Percentiles rank a stretch among this genome's conserved stretches.
These are phyloP conservation scores for Alnus rubra DNA, from an alignment of 306 rosid genomes.

Conservation along the genomic window DNA sequence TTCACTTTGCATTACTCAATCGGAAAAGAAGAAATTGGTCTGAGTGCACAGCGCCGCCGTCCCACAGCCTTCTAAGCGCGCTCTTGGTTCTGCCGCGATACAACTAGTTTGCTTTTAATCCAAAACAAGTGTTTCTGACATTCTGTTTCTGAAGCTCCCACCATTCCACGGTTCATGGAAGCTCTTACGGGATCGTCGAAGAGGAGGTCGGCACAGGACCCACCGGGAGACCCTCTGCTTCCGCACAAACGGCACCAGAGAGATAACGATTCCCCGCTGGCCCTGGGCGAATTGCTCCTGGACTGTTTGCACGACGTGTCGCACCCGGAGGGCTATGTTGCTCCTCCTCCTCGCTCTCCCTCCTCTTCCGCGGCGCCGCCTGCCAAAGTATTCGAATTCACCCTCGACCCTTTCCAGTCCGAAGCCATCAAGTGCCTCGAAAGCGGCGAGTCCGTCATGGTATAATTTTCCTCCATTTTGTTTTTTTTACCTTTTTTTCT, in stretches of 20 bases:
- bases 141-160: neutral
- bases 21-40: too few species aligned
- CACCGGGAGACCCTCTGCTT: constrained; percentile 5
- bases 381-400: constrained; percentile 76
- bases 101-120: too few species aligned
- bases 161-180: neutral
- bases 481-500: neutral
- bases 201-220: constrained; percentile 47
- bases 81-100: too few species aligned
- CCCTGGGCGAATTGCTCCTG: constrained; percentile 2
- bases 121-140: neutral
- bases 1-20: too few species aligned
- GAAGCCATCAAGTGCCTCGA: constrained; percentile 80
- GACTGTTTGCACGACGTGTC: constrained; percentile 77
- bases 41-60: too few species aligned
- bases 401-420: constrained; percentile 87
- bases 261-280: constrained; percentile 8
- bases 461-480: constrained; percentile 8
- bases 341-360: constrained; percentile 13
- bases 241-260: constrained; percentile 25
- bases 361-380: constrained; percentile 38
- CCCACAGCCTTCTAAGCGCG: too few species aligned
- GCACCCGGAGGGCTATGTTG: constrained; percentile 64
- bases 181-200: constrained; percentile 45
- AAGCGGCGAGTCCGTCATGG: constrained; percentile 81